phyloP scores from a whole-genome alignment of 768 basidiomycete genomes.

The Kwoniella dejecticola region DNA sequence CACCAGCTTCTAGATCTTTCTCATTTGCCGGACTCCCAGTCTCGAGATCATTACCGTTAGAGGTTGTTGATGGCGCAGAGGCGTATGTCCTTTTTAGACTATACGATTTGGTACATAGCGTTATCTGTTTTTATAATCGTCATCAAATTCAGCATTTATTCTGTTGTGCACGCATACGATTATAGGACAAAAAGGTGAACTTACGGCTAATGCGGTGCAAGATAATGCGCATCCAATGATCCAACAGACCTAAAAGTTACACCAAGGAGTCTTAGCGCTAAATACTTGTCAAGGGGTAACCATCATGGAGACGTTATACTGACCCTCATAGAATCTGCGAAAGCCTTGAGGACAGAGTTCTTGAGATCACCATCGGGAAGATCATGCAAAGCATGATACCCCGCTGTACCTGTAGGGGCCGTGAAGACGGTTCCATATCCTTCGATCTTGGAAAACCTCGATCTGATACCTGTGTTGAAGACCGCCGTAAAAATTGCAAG shows the following conservation, averaged over 20 bases:
- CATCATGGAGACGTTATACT: background rate
- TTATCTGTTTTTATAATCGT: constrained; percentile 25
- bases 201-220: constrained; percentile 27
- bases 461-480: constrained; percentile 38
- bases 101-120: constrained; percentile 44
- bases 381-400: constrained; percentile 42
- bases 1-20: background rate
- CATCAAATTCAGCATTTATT: background rate
- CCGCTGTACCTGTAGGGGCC: constrained; percentile 29
- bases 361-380: constrained; percentile 45
- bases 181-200: constrained; percentile 2
- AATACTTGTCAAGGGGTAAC: no score
- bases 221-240: constrained; percentile 39
- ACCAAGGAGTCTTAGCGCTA: background rate
- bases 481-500: constrained; percentile 41
- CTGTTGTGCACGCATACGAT: background rate
- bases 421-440: constrained; percentile 43
- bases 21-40: constrained; percentile 2
- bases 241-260: constrained; percentile 37
- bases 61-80: no score
- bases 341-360: constrained; percentile 43
- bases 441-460: constrained; percentile 35
- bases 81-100: constrained; percentile 25
- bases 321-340: constrained; percentile 46
- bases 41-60: background rate